Base-by-base conservation (phyloP, 164 flowering plant genomes). In the Magnolia changhungtana region DNA sequence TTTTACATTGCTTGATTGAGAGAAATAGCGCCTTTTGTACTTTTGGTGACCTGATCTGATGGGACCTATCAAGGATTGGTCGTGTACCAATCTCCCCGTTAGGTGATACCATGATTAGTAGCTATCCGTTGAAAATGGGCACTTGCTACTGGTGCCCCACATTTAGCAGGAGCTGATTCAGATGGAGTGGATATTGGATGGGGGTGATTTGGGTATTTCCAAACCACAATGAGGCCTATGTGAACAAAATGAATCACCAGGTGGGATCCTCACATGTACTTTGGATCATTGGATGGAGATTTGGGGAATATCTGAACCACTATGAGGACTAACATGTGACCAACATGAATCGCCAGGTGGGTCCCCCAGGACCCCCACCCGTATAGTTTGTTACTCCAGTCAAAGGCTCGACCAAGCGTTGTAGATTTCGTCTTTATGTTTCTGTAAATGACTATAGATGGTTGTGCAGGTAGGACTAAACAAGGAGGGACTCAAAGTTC, bases 401-500 rank as follows among this genome's bases (percentile, higher is more conserved):
- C n/a, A 68, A 29, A 68, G 50, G 50, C 50, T 24, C 4, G 37
- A 19, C 8, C 29, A 18, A 68, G 4, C 50, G 16, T 68, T 7
- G 49, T 68, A 24, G 24, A 68, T 68, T 16, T 29, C 27, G 31
- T 31, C 8, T 70, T 73, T 27, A 27, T 61, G 67, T 59, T n/a
- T 31, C 51, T 37, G 10, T 31, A 13, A 72, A 31, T 51, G 19
- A 23, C 14, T 52, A 70, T n/a, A 69, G 89, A 79, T 63, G 86
- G 77, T 69, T 63, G 27, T 72, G 24, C 82, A 68, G 18, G 20
- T 81, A 75, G 86, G 82, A 16, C 50, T 69, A 31, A 84, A 74
- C 72, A 80, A 83, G 71, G 90, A 83, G 61, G 87, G 72, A 24
- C 4, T 67, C 14, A 84, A 79, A 82, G 73, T 86, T 50, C 75